Conservation (phyloP, 768 basidiomycete species). For the Pisolithus tinctorius region DNA sequence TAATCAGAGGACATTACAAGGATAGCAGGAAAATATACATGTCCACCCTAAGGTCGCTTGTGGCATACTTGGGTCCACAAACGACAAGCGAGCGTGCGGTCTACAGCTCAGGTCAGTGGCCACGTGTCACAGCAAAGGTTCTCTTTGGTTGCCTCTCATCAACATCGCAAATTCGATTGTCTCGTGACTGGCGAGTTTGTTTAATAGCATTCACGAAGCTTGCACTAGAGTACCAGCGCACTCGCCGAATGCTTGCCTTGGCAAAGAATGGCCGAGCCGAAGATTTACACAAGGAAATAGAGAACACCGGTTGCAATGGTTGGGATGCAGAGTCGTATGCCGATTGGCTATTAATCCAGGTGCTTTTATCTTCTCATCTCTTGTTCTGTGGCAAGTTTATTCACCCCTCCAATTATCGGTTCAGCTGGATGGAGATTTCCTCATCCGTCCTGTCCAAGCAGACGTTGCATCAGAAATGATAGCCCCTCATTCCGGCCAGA, state of each 20-base stretch:
- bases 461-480: slow-evolving; percentile 29
- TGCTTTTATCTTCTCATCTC: background rate
- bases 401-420: slow-evolving; percentile 6
- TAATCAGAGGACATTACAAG: slow-evolving; percentile 1
- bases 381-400: background rate
- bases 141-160: slow-evolving; percentile 25
- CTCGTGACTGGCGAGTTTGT: slow-evolving; percentile 21
- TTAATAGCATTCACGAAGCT: slow-evolving; percentile 23
- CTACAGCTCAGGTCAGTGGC: slow-evolving; percentile 26
- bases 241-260: slow-evolving; percentile 26
- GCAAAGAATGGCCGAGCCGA: slow-evolving; percentile 2
- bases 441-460: slow-evolving; percentile 23
- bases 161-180: slow-evolving; percentile 6
- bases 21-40: background rate
- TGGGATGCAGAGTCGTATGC: slow-evolving; percentile 11
- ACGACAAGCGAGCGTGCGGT: slow-evolving; percentile 8
- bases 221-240: slow-evolving; percentile 28
- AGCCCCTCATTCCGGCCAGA: slow-evolving; percentile 20
- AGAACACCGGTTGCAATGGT: slow-evolving; percentile 14
- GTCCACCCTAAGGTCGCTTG: background rate
- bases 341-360: slow-evolving; percentile 19
- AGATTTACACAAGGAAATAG: slow-evolving; percentile 12
- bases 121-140: slow-evolving; percentile 23
- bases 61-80: slow-evolving; percentile 9
- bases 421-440: slow-evolving; percentile 24